Conservation (phyloP, 495 filamentous ascomycete species). For the Lepraria neglecta region DNA sequence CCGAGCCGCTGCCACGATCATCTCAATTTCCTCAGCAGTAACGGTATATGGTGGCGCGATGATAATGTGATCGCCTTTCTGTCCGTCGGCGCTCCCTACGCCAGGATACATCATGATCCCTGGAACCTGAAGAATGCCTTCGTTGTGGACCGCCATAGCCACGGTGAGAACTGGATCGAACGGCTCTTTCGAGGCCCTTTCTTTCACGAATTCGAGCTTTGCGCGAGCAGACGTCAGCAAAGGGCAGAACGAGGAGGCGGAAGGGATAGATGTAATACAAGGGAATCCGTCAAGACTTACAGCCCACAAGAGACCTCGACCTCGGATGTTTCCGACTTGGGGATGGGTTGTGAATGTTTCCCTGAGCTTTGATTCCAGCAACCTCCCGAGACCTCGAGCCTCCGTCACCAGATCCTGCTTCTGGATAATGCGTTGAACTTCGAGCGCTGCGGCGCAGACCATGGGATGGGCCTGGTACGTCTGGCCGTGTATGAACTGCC, state of each 20-base stretch:
- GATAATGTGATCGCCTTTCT: constrained; percentile 66
- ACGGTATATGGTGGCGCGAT: constrained; percentile 70
- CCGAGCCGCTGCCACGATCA: constrained; percentile 19
- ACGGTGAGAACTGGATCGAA: neutral
- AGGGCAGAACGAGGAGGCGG: too few species aligned
- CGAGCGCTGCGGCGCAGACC: constrained; percentile 49
- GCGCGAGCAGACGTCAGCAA: too few species aligned
- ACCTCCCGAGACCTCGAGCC: constrained; percentile 40
- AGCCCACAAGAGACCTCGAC: constrained; percentile 51
- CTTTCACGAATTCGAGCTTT: constrained; percentile 47
- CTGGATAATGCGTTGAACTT: constrained; percentile 47
- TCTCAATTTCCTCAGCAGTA: constrained; percentile 53
- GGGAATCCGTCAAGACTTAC: constrained; percentile 25
- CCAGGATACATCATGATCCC: constrained; percentile 65
- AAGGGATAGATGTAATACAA: too few species aligned
- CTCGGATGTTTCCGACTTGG: constrained; percentile 51
- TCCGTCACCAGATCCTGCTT: constrained; percentile 45
- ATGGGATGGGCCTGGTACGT: constrained; percentile 55
- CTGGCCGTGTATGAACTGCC: constrained; percentile 48
- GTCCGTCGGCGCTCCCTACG: constrained; percentile 59
- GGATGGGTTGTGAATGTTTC: constrained; percentile 37
- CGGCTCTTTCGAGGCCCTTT: constrained; percentile 51
- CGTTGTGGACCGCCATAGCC: neutral
- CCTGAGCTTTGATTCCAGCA: constrained; percentile 27
- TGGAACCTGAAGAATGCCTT: constrained; percentile 33